These are phyloP conservation scores for Naganishia friedmannii DNA, from an alignment of 768 basidiomycete genomes.

Conservation along the genomic window DNA sequence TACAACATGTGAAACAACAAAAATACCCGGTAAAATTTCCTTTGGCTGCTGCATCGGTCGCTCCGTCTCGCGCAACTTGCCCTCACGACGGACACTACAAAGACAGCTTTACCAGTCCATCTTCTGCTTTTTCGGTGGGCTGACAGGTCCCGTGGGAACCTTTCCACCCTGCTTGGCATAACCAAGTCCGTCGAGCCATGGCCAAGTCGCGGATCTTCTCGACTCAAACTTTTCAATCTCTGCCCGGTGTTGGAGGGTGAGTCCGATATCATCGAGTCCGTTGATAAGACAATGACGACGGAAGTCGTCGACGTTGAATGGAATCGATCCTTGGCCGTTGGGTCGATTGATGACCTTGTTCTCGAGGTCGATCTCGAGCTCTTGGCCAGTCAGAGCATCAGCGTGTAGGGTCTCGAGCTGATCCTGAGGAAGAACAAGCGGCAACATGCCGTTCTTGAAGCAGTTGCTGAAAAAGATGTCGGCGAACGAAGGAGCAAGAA, in stretches of 20 bases:
- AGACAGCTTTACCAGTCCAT: conserved; percentile 51
- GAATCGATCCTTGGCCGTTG: conserved; percentile 66
- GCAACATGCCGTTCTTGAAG: conserved; percentile 92
- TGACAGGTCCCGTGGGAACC: conserved; percentile 46
- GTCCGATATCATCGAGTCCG: conserved; percentile 91
- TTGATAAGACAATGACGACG: conserved; percentile 89
- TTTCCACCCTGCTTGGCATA: conserved; percentile 64
- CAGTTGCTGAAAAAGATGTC: conserved; percentile 79
- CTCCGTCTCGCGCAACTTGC: background rate
- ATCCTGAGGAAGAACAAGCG: conserved; percentile 66
- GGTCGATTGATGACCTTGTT: conserved; percentile 67
- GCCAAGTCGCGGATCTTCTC: conserved; percentile 73
- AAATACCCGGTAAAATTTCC: background rate
- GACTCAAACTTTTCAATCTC: conserved; percentile 78
- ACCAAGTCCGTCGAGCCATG: conserved; percentile 95
- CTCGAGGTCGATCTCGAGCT: conserved; percentile 80
- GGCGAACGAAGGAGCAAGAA: conserved; percentile 84
- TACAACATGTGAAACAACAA: background rate
- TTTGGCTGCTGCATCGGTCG: background rate
- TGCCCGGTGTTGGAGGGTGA: conserved; percentile 77
- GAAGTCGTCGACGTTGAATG: conserved; percentile 84
- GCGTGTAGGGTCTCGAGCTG: conserved; percentile 69
- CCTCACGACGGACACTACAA: too few species aligned
- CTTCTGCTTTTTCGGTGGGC: conserved; percentile 42
- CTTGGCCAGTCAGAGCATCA: conserved; percentile 71